Evolutionary conservation across 768 basidiomycete species (phyloP).

Genomic region (Lenzites betulinus): DNA sequence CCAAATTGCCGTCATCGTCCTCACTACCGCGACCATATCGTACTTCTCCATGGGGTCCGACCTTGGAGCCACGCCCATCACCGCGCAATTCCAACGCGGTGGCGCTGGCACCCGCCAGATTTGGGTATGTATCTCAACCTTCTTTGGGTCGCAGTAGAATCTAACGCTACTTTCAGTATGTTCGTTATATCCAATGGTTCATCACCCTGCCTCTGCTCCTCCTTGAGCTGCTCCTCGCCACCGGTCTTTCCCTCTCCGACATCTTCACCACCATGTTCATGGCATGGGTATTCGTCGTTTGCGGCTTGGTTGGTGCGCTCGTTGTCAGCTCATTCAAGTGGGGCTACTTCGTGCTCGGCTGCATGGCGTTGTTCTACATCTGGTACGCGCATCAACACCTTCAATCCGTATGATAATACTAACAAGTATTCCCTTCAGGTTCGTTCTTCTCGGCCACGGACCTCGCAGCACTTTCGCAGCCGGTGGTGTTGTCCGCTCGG

Average conservation of each 20-base stretch:
- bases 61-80: constrained; percentile 49
- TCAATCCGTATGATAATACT: constrained; percentile 12
- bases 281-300: constrained; percentile 47
- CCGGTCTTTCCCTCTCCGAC: constrained; percentile 49
- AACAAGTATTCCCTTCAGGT: constrained; percentile 7
- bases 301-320: constrained; percentile 52
- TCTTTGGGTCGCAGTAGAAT: background rate
- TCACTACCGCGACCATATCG: constrained; percentile 47
- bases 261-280: constrained; percentile 51
- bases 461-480: constrained; percentile 30
- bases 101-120: constrained; percentile 37
- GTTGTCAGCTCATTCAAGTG: constrained; percentile 55
- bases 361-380: constrained; percentile 49
- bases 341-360: constrained; percentile 51
- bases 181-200: constrained; percentile 57
- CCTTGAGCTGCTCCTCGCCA: constrained; percentile 46
- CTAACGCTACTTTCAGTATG: constrained; percentile 37
- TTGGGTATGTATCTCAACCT: constrained; percentile 39
- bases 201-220: constrained; percentile 57
- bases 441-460: constrained; percentile 31
- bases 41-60: constrained; percentile 62
- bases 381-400: constrained; percentile 38
- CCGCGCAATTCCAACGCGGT: constrained; percentile 41
- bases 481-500: constrained; percentile 26
- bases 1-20: constrained; percentile 47